A percentile compares a stretch with the other conserved stretches of the same genome.
Conservation (phyloP, 1,139 yeast genomes). For the Saccharomyces uvarum region DNA sequence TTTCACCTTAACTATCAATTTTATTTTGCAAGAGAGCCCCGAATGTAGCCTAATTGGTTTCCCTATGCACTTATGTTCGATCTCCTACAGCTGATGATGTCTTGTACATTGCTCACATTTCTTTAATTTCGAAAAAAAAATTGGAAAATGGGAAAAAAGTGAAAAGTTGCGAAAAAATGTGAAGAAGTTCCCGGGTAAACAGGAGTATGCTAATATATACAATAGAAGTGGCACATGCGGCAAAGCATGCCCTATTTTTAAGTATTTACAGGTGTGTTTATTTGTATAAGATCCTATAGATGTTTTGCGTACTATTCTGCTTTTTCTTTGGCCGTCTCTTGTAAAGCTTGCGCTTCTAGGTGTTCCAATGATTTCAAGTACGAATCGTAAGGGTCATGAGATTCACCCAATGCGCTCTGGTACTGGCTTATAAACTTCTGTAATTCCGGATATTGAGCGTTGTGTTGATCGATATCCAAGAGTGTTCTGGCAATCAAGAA, state of each 20-base stretch:
- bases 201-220: neutral
- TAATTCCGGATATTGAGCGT: conserved; percentile 17
- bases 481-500: conserved; percentile 25
- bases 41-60: neutral
- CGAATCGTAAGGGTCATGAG: conserved; percentile 20
- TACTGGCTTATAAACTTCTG: conserved; percentile 18
- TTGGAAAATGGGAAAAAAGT: neutral
- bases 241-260: neutral
- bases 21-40: neutral
- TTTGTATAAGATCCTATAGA: neutral
- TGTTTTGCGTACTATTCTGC: neutral
- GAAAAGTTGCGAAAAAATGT: neutral
- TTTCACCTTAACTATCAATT: neutral
- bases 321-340: neutral
- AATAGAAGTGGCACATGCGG: neutral
- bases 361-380: conserved; percentile 9
- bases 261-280: conserved; percentile 2
- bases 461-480: conserved; percentile 21
- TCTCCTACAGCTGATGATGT: neutral
- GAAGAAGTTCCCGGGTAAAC: neutral
- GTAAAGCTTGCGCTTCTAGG: neutral
- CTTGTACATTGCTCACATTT: neutral
- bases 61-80: neutral
- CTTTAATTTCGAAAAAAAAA: neutral
- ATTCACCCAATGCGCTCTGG: conserved; percentile 6